phyloP scores from a whole-genome alignment of 306 rosid species.

The Inga oerstediana region DNA sequence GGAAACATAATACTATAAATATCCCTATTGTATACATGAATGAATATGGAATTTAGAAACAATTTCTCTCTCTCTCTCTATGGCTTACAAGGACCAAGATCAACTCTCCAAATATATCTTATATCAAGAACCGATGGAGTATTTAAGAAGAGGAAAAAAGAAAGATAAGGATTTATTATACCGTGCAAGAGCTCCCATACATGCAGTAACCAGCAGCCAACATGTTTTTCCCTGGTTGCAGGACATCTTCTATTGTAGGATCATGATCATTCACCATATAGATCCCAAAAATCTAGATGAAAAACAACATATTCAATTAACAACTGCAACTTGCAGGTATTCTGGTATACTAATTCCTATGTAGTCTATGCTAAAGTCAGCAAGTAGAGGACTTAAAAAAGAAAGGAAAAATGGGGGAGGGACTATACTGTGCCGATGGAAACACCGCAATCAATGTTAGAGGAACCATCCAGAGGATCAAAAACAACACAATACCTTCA shows the following conservation, averaged over 20 bases:
- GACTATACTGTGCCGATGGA: constrained; percentile 87
- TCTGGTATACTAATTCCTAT: constrained; percentile 21
- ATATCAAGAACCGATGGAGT: too few species aligned
- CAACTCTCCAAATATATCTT: too few species aligned
- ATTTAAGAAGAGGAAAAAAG: not conserved
- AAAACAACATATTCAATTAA: constrained; percentile 40
- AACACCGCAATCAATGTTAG: constrained; percentile 94
- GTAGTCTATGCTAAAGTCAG: constrained; percentile 8
- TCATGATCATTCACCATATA: constrained; percentile 62
- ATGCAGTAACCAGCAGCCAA: constrained; percentile 98
- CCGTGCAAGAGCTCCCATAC: constrained; percentile 99
- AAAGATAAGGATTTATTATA: constrained; percentile 31
- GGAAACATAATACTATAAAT: too few species aligned
- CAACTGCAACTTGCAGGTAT: constrained; percentile 25
- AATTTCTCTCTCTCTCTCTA: too few species aligned
- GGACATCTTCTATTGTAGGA: constrained; percentile 71
- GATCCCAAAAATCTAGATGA: constrained; percentile 80
- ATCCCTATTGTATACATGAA: too few species aligned
- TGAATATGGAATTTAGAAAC: too few species aligned
- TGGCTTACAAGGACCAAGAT: too few species aligned
- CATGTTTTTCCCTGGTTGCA: constrained; percentile 94
- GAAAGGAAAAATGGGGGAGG: constrained; percentile 13
- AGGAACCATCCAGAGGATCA: constrained; percentile 70
- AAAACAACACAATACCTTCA: constrained; percentile 87
- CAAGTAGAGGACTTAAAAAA: constrained; percentile 22